Evolutionary conservation across 805 yeast genomes (phyloP).

Genomic region (Debaryomyces maramus): DNA sequence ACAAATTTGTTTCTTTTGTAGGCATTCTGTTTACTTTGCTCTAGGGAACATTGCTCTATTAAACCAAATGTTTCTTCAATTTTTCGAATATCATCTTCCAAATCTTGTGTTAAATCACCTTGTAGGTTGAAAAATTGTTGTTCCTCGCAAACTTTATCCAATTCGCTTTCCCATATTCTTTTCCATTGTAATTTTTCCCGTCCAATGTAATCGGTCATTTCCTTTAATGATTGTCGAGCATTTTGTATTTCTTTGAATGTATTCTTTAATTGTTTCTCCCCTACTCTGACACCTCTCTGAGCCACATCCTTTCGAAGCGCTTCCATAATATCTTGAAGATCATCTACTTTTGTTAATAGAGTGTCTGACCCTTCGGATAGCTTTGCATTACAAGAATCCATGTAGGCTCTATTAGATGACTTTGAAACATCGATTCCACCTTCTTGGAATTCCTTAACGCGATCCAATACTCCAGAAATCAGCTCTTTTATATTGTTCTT

Average conservation of each 20-base stretch:
- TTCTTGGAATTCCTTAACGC: conserved; percentile 54
- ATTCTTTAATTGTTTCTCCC: conserved; percentile 66
- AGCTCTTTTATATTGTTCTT: conserved; percentile 42
- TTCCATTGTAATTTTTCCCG: conserved; percentile 85
- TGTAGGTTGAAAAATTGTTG: conserved; percentile 90
- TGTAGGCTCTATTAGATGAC: conserved; percentile 52
- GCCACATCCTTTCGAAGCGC: conserved; percentile 89
- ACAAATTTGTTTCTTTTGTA: conserved; percentile 37
- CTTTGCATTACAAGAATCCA: conserved; percentile 72
- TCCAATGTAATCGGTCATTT: conserved; percentile 59
- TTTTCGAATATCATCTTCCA: conserved; percentile 76
- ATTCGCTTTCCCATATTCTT: conserved; percentile 86
- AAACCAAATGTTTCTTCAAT: conserved; percentile 80
- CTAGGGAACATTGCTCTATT: conserved; percentile 78
- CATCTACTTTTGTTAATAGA: conserved; percentile 80
- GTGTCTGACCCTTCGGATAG: conserved; percentile 76
- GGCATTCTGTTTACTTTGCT: conserved; percentile 65
- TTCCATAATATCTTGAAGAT: conserved; percentile 88
- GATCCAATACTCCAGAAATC: conserved; percentile 43
- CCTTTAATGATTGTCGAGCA: conserved; percentile 53
- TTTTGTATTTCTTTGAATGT: conserved; percentile 63
- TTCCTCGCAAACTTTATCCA: conserved; percentile 88
- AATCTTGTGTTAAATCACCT: conserved; percentile 77
- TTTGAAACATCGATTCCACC: conserved; percentile 39
- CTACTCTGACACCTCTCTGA: conserved; percentile 80